Percentiles rank a stretch among this genome's conserved stretches.
Evolutionary conservation across 805 yeast species (phyloP).

Genomic region (Yamadazyma paraphyllophila): DNA sequence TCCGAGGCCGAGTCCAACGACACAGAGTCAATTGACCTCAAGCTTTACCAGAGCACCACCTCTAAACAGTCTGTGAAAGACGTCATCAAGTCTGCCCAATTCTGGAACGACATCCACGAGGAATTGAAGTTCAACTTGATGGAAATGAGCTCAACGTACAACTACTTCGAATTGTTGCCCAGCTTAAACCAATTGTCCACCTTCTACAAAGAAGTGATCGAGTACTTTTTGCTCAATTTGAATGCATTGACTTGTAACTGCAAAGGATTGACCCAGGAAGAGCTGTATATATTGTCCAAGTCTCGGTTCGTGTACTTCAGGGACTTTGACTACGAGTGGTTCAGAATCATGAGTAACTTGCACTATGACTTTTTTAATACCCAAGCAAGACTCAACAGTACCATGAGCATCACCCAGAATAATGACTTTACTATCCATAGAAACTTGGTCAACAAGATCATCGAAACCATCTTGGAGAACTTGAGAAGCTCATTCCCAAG

Average conservation of each 20-base stretch:
- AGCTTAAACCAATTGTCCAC: slow-evolving; percentile 16
- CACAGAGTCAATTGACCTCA: background rate
- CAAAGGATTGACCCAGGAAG: slow-evolving; percentile 5
- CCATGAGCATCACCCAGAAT: slow-evolving; percentile 6
- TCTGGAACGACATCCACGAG: slow-evolving; percentile 32
- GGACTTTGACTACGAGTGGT: slow-evolving; percentile 22
- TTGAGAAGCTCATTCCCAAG: slow-evolving; percentile 12
- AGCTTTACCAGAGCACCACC: slow-evolving; percentile 5
- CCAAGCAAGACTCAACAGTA: slow-evolving; percentile 12
- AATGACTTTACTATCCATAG: slow-evolving; percentile 11
- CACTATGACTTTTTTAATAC: slow-evolving; percentile 17
- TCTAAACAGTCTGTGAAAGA: slow-evolving; percentile 8
- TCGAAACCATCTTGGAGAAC: slow-evolving; percentile 19
- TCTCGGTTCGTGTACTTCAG: slow-evolving; percentile 19
- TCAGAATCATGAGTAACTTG: slow-evolving; percentile 18
- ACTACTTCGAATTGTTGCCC: slow-evolving; percentile 21
- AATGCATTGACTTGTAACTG: slow-evolving; percentile 5
- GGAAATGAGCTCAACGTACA: slow-evolving; percentile 12
- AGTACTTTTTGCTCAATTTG: slow-evolving; percentile 21
- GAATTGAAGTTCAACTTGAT: slow-evolving; percentile 23
- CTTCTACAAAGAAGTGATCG: slow-evolving; percentile 23
- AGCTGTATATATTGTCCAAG: slow-evolving; percentile 8
- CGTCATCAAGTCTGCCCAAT: slow-evolving; percentile 18
- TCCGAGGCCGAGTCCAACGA: slow-evolving; percentile 1
- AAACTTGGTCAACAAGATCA: slow-evolving; percentile 14